Base-by-base conservation (phyloP, 2,329 filamentous ascomycete genomes). In the Aureobasidium lini region DNA sequence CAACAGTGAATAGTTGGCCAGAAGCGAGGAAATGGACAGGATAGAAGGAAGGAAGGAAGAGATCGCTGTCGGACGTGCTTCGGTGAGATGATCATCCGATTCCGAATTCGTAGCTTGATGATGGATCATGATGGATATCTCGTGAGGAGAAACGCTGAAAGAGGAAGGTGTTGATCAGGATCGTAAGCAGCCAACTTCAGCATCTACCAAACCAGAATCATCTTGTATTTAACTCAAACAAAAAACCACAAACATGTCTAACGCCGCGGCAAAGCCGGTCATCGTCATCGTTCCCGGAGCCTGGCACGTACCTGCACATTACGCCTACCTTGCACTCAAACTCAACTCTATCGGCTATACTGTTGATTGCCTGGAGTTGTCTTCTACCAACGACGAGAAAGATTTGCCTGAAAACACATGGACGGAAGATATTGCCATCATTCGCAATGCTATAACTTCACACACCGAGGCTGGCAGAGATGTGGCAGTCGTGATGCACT, bases 211-310 rank as follows among this genome's bases (percentile, higher is more conserved):
- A 49, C 32, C 13, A 37, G 16, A 6, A 37, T 11, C 32, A 15
- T 37, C 11, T 28, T 13, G 18, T 3, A 48, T 15, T 15, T 31
- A 13, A 16, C 28, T 13, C 31, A 9, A 15, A 16, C 29, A n/a
- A 13, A 28, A 15, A 31, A 37, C 7, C 15, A 46, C 53, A n/a
- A 47, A 13, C 18, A 58, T 58, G 54, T 10, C 37, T 18, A 50
- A 36, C 1, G 7, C 36, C 4, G 40, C n/a, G 15, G 10, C 49
- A n/a, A 61, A 61, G 13, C 59, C 59, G 1, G 46, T 66, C 8
- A 65, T 70, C 44, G 39, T 69, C 37, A 37, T 70, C 29, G 57
- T 70, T n/a, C 68, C 68, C 31, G 68, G 68, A 32, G 63, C 68
- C 5, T 71, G 65, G 63, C 68, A 69, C 48, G 58, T 52, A 18